Evolutionary conservation across 177 flowering plant genomes (phyloP), one percentile per base, ranked within the genome.

Genomic region (Vitis hybrid): DNA sequence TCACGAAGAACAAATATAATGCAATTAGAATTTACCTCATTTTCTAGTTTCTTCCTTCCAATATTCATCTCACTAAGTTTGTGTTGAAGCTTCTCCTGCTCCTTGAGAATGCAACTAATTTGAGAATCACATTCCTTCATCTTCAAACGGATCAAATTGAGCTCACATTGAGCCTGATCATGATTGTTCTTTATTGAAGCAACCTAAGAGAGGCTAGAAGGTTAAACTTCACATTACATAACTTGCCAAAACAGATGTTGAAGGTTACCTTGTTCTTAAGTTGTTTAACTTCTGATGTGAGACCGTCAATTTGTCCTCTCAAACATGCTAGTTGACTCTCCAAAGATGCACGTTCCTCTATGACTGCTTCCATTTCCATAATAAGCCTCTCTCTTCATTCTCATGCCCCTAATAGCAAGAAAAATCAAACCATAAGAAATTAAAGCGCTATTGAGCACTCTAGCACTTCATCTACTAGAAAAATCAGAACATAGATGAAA

Each of bases 341-440:
- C 80, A 89, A 67, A 50, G 94, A 84, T 57, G 84, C 77, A 11
- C 58, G 82, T 75, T 96, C 99, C 74, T 83, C 76, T 52, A 76
- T 68, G 19, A 85, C 82, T 56, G 92, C 98, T 80, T 96, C 99
- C 85, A 78, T 87, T 76, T 96, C 95, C 99, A 96, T 87, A 58
- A 89, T 70, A 63, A 96, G 92, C 78, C 81, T 90, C 87, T 93
- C 95, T 21, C 84, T 78, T 90, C 89, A 86, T 84, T 96, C 73
- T 85, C 93, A 81, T 91, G 94, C 11, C 85, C 91, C 99, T 93
- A 66, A 9, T 12, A 69, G 69, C 68, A 70, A 60, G 66, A 45
- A 77, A 19, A 77, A 61, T 45, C 58, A 65, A 39, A n/a, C 26
- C 50, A 74, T 8, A 13, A 58, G 12, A 52, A 68, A 60, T 14